Base-by-base conservation (phyloP, 164 flowering plant genomes). In the Stephania japonica region DNA sequence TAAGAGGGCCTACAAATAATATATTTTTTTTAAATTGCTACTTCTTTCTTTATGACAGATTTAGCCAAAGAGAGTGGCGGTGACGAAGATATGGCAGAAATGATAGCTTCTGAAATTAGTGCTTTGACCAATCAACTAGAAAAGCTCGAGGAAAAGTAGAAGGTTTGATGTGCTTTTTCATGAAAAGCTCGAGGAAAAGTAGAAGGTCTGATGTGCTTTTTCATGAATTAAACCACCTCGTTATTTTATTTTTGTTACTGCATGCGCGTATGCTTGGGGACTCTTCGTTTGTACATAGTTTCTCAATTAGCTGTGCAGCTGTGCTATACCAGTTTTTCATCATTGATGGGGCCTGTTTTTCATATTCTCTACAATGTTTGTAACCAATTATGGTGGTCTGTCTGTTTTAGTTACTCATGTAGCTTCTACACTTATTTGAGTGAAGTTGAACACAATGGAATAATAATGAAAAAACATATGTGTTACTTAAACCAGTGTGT, bases 51-150 rank as follows among this genome's bases (percentile, higher is more conserved):
- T 19, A 50, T 79, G 53, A 44, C 84, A 95, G 99, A 82, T 77
- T 83, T 95, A 74, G 86, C 88, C 27, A 88, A 90, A 82, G 98
- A 93, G 69, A 89, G 82, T 44, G 87, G 81, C 21, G 68, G 74
- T 75, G 97, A 93, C 73, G 94, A 81, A 76, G 99, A 95, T 71
- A 93, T 95, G 99, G 88, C 85, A 18, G 91, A 90, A 83, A 95
- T 95, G 98, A 90, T 95, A 70, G 85, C 86, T 68, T 85, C 53
- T 71, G 99, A 95, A 83, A 76, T 93, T 69, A 80, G 79, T 42
- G 79, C 85, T 70, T 84, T 95, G 73, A 83, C 88, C 26, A 79
- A 68, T 68, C 84, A 93, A 81, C 85, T 89, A 18, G 78, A 83
- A 81, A 89, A 84, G 77, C 87, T 91, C 21, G 99, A 93, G 82